These are phyloP conservation scores for Phaeotremella skinneri DNA, from an alignment of 768 basidiomycete species.

Conservation along the genomic window DNA sequence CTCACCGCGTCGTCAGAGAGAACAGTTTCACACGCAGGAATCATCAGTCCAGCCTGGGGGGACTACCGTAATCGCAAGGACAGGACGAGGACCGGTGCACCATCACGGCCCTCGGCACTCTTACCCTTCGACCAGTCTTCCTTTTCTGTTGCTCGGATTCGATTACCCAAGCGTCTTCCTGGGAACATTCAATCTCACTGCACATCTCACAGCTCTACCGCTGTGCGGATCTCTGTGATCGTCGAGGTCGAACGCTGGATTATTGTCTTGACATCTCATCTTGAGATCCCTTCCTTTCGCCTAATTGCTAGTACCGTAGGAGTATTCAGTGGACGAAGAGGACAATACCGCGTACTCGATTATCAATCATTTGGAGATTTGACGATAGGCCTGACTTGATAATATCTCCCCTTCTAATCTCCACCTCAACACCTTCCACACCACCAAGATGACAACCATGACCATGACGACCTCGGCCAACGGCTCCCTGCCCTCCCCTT, in stretches of 20 bases:
- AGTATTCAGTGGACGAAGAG: background rate
- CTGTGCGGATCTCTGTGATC: background rate
- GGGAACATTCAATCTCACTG: no score
- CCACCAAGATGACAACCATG: conserved; percentile 24
- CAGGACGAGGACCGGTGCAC: background rate
- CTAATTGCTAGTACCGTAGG: background rate
- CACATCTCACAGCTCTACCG: no score
- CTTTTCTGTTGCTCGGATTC: background rate
- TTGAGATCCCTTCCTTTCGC: background rate
- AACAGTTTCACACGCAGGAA: no score
- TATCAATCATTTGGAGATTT: background rate
- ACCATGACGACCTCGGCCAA: conserved; percentile 15
- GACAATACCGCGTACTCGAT: background rate
- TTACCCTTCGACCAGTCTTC: conserved; percentile 6
- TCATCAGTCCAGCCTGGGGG: no score
- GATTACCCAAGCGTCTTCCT: background rate
- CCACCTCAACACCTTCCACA: background rate
- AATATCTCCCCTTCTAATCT: background rate
- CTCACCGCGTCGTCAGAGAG: background rate
- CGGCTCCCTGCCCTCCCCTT: conserved; percentile 17
- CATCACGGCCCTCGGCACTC: conserved; percentile 1
- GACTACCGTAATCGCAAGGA: background rate
- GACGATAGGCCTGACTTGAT: background rate
- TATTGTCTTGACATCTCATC: background rate
- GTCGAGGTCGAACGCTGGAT: background rate